Percentiles rank a stretch among this genome's conserved stretches.
Conservation (phyloP, 306 rosid species). For the Quercus aquifolioides region DNA sequence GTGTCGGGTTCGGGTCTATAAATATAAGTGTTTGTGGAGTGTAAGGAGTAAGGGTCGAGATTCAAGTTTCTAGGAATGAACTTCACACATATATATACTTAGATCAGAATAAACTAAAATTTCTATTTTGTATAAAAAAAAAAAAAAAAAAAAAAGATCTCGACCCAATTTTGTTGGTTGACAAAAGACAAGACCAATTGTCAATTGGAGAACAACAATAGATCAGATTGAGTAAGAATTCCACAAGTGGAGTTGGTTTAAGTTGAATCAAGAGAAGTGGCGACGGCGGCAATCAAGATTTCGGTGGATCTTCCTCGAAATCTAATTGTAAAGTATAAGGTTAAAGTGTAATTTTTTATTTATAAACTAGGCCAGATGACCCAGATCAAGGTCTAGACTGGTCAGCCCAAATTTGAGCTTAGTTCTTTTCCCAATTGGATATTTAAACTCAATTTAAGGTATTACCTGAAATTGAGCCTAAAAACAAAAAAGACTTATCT, state of each 20-base stretch:
- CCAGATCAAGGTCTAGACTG: not conserved
- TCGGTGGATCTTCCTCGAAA: too few species aligned
- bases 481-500: not conserved
- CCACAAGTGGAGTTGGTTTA: too few species aligned
- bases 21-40: fast-evolving
- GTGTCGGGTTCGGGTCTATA: fast-evolving
- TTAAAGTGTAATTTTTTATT: too few species aligned
- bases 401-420: not conserved
- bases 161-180: too few species aligned
- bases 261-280: too few species aligned
- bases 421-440: not conserved
- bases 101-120: fast-evolving
- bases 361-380: not conserved
- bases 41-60: fast-evolving
- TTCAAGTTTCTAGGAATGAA: fast-evolving
- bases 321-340: too few species aligned
- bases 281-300: too few species aligned
- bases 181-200: too few species aligned
- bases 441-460: not conserved
- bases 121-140: too few species aligned
- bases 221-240: too few species aligned
- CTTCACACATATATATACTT: fast-evolving
- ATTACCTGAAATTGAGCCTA: not conserved
- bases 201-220: too few species aligned
- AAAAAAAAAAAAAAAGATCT: too few species aligned